phyloP scores from a whole-genome alignment of 2,329 filamentous ascomycete genomes.

The Bipolaris cookei region DNA sequence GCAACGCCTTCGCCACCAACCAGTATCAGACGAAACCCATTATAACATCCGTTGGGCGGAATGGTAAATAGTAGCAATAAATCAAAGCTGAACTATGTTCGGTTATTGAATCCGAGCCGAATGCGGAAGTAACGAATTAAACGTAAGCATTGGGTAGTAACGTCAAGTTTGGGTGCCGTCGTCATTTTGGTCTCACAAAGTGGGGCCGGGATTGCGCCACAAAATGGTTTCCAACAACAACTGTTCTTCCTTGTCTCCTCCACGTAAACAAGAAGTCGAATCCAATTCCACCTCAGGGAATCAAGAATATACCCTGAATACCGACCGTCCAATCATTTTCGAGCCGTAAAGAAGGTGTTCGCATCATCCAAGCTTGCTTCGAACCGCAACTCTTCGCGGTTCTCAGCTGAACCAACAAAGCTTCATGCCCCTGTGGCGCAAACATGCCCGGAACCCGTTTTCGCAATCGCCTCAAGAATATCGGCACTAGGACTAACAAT shows the following conservation, averaged over 20 bases:
- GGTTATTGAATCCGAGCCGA: neutral
- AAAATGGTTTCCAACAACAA: neutral
- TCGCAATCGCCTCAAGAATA: constrained; percentile 15
- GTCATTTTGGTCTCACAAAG: constrained; percentile 9
- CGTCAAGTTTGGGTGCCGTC: neutral
- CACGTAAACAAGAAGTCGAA: neutral
- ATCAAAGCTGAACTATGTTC: no score
- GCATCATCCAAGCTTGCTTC: no score
- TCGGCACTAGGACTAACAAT: constrained; percentile 14
- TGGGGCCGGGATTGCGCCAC: constrained; percentile 10
- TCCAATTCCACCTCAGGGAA: neutral
- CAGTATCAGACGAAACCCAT: neutral
- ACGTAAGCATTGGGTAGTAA: neutral
- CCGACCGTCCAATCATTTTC: neutral
- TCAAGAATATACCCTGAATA: neutral
- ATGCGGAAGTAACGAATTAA: neutral
- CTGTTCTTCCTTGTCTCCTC: neutral
- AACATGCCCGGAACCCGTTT: constrained; percentile 15
- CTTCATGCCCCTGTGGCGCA: neutral
- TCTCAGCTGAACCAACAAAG: neutral
- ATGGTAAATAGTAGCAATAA: no score
- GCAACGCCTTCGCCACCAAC: neutral
- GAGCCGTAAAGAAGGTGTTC: neutral
- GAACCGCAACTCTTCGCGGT: neutral
- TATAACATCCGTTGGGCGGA: no score